phyloP scores from a whole-genome alignment of 495 filamentous ascomycete genomes.

The Penicillium subrubescens region DNA sequence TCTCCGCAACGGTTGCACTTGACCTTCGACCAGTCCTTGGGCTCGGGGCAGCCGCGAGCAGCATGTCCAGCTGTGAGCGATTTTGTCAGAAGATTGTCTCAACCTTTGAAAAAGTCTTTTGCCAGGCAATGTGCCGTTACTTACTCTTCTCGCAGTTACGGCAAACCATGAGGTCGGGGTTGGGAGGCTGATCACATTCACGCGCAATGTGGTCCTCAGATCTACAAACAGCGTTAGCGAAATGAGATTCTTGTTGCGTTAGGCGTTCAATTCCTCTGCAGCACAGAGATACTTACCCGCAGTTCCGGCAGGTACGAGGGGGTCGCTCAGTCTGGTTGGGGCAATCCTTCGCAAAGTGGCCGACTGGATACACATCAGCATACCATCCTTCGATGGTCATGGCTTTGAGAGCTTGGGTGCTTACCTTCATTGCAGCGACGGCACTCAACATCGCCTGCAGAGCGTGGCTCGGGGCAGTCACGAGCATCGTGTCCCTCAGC shows the following conservation, averaged over 20 bases:
- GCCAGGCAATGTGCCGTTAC: not conserved
- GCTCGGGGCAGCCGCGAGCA: slow-evolving; percentile 72
- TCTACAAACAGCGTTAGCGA: slow-evolving; percentile 30
- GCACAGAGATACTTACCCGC: slow-evolving; percentile 45
- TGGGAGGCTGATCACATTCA: slow-evolving; percentile 57
- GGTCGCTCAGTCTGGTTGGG: slow-evolving; percentile 53
- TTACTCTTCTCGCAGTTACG: slow-evolving; percentile 68
- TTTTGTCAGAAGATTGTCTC: not conserved
- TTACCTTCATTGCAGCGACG: slow-evolving; percentile 72
- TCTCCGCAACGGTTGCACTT: slow-evolving; percentile 77
- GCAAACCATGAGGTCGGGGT: slow-evolving; percentile 56
- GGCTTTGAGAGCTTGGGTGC: not conserved
- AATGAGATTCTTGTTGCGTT: not conserved
- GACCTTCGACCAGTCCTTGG: slow-evolving; percentile 72
- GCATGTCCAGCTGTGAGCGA: slow-evolving; percentile 62
- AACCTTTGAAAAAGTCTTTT: not conserved
- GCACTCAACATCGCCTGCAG: slow-evolving; percentile 76
- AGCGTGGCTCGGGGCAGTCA: slow-evolving; percentile 72
- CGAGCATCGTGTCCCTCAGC: slow-evolving; percentile 59
- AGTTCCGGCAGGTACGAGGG: slow-evolving; percentile 63
- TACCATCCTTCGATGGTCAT: slow-evolving; percentile 5
- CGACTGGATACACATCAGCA: slow-evolving; percentile 49
- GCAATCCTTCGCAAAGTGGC: slow-evolving; percentile 85
- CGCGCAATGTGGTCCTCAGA: slow-evolving; percentile 55
- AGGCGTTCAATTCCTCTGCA: not conserved